phyloP scores from a whole-genome alignment of 345 rosid genomes.

The Brassica napus region DNA sequence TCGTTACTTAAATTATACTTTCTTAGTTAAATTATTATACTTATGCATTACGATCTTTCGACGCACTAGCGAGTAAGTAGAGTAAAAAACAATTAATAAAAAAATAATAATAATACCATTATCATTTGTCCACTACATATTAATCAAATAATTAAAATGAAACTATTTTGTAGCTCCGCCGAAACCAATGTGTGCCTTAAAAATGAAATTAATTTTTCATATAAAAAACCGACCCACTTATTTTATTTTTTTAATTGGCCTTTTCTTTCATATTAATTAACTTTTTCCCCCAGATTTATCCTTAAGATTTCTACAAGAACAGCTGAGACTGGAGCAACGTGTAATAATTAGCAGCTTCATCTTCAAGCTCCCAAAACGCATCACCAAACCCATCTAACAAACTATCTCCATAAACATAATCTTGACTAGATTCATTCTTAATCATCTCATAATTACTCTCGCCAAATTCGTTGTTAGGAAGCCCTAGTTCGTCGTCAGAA shows the following conservation, averaged over 20 bases:
- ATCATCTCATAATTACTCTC: slow-evolving; percentile 31
- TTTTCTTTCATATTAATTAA: slow-evolving; percentile 1
- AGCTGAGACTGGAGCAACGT: slow-evolving; percentile 63
- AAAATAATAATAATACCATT: background rate
- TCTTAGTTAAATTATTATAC: background rate
- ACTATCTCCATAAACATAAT: slow-evolving; percentile 28
- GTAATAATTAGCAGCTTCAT: slow-evolving; percentile 65
- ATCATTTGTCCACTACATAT: slow-evolving; percentile 2
- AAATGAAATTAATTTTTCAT: slow-evolving; percentile 31
- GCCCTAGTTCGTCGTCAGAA: slow-evolving; percentile 86
- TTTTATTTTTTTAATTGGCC: background rate
- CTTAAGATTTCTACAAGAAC: slow-evolving; percentile 43
- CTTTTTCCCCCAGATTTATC: background rate
- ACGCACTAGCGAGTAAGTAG: background rate
- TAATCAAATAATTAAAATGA: slow-evolving; percentile 22
- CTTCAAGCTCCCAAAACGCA: slow-evolving; percentile 80
- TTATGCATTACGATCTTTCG: background rate
- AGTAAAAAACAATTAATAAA: background rate
- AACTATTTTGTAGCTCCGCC: background rate
- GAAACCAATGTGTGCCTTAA: slow-evolving; percentile 24
- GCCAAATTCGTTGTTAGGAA: slow-evolving; percentile 48
- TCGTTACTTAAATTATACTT: background rate
- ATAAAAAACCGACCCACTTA: slow-evolving; percentile 16
- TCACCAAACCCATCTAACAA: slow-evolving; percentile 45
- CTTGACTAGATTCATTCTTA: background rate